phyloP scores from a whole-genome alignment of 2,329 filamentous ascomycete species.

The Dothiorella sarmentorum region DNA sequence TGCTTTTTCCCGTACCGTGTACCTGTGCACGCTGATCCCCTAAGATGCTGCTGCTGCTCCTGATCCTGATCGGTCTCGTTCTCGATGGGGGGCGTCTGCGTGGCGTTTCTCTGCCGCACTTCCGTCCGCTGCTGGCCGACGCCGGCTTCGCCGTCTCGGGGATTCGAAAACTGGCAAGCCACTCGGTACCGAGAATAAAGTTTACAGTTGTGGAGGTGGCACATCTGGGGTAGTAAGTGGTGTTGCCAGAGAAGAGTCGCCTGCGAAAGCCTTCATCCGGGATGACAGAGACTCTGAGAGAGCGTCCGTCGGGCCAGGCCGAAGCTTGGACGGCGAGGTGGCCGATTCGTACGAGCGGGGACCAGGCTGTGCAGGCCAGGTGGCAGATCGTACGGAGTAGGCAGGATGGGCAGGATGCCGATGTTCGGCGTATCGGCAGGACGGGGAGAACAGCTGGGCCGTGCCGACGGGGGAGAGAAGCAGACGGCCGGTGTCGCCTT shows the following conservation, averaged over 20 bases:
- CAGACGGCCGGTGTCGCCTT: background rate
- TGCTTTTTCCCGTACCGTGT: slow-evolving; percentile 3
- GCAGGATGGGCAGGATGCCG: background rate
- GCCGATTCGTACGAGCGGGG: background rate
- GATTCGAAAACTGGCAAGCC: slow-evolving; percentile 5
- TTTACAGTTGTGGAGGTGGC: too few species aligned
- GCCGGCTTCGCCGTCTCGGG: background rate
- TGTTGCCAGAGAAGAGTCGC: background rate
- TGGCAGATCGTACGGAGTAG: background rate
- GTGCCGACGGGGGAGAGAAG: background rate
- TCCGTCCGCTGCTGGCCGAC: background rate
- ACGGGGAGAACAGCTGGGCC: background rate
- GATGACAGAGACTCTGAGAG: too few species aligned
- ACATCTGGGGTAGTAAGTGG: background rate
- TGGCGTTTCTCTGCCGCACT: slow-evolving; percentile 5
- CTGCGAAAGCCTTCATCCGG: background rate
- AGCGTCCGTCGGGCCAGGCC: background rate
- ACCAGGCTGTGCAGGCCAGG: background rate
- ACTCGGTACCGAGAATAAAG: too few species aligned
- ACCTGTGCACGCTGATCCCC: slow-evolving; percentile 5
- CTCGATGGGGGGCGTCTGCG: background rate
- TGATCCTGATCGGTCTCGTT: too few species aligned
- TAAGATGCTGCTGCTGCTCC: too few species aligned
- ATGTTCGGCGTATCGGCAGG: slow-evolving; percentile 2
- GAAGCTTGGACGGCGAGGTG: background rate